Conservation (phyloP, 148 eudicot genomes). For the Linanthus parryae region DNA sequence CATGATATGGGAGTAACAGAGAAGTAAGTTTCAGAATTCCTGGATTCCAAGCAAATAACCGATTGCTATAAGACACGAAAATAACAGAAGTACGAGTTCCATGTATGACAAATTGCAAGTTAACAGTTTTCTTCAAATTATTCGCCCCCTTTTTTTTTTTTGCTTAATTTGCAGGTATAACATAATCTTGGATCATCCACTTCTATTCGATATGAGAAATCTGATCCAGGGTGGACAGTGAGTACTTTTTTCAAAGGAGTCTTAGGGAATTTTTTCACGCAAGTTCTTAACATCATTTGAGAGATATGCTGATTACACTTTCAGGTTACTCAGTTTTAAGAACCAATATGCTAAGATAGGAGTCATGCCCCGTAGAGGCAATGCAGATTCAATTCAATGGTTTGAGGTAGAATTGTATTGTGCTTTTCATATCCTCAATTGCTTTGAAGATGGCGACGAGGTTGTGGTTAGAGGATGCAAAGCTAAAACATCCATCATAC, state of each 20-base stretch:
- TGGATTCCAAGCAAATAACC: no score
- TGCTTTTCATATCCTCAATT: constrained; percentile 16
- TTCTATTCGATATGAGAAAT: constrained; percentile 3
- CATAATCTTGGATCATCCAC: constrained; percentile 12
- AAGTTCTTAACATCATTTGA: not conserved
- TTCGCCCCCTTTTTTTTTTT: not conserved
- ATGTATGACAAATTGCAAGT: not conserved
- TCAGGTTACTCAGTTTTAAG: constrained; percentile 14
- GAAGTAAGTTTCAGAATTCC: no score
- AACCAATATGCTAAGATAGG: constrained; percentile 20
- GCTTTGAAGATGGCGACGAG: constrained; percentile 21
- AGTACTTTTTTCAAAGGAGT: not conserved
- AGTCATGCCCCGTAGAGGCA: constrained; percentile 23
- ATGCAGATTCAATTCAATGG: constrained; percentile 18
- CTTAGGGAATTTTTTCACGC: not conserved
- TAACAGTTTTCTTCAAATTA: not conserved
- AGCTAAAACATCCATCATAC: constrained; percentile 27
- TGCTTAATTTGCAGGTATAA: constrained; percentile 13
- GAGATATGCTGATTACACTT: not conserved
- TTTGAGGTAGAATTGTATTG: constrained; percentile 11
- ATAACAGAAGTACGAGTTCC: no score
- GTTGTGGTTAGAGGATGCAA: constrained; percentile 16
- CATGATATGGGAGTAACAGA: constrained; percentile 38
- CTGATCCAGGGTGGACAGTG: constrained; percentile 16
- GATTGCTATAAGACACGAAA: no score